A percentile compares a stretch with the other conserved stretches of the same genome.
Evolutionary conservation across 352 stramenopile genomes (phyloP).

Genomic region (Lagenidium giganteum): DNA sequence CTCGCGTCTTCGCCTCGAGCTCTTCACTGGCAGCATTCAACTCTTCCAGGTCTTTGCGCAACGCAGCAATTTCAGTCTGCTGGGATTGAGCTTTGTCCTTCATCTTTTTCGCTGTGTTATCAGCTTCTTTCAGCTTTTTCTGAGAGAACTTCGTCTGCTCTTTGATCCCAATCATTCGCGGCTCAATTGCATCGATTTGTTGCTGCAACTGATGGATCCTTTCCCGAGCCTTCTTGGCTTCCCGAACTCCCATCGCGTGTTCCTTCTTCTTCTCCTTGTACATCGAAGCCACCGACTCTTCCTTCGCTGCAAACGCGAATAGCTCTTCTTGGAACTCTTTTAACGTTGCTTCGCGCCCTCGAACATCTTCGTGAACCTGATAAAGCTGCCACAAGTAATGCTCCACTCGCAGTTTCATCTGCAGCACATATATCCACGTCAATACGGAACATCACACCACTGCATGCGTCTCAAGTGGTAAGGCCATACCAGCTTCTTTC

Average conservation of each 20-base stretch:
- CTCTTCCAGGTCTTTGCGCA: conserved; percentile 67
- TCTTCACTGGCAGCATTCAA: conserved; percentile 53
- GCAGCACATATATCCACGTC: too few species aligned
- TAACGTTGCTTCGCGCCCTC: conserved; percentile 77
- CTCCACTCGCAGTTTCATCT: conserved; percentile 81
- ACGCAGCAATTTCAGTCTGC: conserved; percentile 69
- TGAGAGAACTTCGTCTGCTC: conserved; percentile 84
- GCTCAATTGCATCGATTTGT: conserved; percentile 80
- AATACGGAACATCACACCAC: too few species aligned
- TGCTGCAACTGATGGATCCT: conserved; percentile 74
- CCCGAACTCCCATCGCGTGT: conserved; percentile 39
- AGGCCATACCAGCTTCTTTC: conserved; percentile 50
- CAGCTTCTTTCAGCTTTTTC: conserved; percentile 59
- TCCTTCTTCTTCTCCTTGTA: conserved; percentile 80
- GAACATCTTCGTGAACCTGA: conserved; percentile 90
- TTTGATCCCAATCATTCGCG: conserved; percentile 77
- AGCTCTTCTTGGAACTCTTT: conserved; percentile 41
- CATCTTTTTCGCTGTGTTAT: conserved; percentile 39
- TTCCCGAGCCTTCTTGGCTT: conserved; percentile 57
- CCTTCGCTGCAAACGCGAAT: conserved; percentile 34
- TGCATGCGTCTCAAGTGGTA: too few species aligned
- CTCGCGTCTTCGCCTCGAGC: conserved; percentile 41
- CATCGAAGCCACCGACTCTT: conserved; percentile 28
- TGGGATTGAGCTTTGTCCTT: conserved; percentile 84
- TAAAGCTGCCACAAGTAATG: conserved; percentile 97